These are phyloP conservation scores for Polymyxa betae DNA, from an alignment of 208 protist species.

Conservation along the genomic window DNA sequence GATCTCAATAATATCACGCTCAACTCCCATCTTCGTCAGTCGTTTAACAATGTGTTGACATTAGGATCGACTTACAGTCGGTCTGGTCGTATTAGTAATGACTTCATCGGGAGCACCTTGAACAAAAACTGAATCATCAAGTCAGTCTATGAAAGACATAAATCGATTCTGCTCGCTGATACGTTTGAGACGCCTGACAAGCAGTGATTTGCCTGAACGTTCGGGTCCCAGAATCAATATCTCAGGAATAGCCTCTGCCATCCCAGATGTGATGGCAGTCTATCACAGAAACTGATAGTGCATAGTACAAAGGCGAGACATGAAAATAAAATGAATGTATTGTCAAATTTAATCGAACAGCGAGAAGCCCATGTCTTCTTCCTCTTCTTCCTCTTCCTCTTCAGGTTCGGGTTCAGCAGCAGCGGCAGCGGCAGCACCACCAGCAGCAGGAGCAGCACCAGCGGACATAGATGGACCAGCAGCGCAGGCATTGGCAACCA, in stretches of 20 bases:
- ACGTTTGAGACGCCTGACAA: not conserved
- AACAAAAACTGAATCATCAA: too few relatives aligned
- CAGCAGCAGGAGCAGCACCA: not conserved
- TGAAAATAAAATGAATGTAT: slow-evolving; percentile 11
- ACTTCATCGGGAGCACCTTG: too few relatives aligned
- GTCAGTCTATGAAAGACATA: too few relatives aligned
- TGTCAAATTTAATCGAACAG: slow-evolving; percentile 34
- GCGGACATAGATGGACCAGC: not conserved
- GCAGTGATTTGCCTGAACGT: not conserved
- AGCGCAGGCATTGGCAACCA: not conserved
- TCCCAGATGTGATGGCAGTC: not conserved
- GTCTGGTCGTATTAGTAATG: too few relatives aligned
- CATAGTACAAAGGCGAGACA: not conserved
- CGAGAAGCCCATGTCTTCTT: slow-evolving; percentile 40
- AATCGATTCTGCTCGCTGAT: too few relatives aligned
- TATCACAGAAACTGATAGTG: not conserved
- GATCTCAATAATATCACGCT: not conserved
- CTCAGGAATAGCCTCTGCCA: too few relatives aligned
- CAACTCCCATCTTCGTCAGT: not conserved
- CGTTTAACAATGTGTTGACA: not conserved
- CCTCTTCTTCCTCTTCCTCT: slow-evolving; percentile 38
- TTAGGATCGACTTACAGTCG: not conserved
- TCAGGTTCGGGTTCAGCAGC: not conserved
- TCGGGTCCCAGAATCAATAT: not conserved
- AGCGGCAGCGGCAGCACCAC: not conserved